phyloP scores from a whole-genome alignment of 768 basidiomycete species.

The Collybiopsis luxurians region DNA sequence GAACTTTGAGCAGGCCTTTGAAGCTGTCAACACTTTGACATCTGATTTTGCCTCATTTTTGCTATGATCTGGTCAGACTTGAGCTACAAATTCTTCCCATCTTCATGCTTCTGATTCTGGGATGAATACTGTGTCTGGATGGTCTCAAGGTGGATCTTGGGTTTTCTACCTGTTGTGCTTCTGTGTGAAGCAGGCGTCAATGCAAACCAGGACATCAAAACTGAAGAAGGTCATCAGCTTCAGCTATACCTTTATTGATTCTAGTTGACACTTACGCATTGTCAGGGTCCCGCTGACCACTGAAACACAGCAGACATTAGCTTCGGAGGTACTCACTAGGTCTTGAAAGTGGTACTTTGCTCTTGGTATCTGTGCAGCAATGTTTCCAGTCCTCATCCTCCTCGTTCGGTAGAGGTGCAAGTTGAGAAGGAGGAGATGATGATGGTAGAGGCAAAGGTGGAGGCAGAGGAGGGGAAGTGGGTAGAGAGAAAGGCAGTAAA shows the following conservation, averaged over 20 bases:
- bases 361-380: too few relatives aligned
- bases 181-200: too few relatives aligned
- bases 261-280: too few relatives aligned
- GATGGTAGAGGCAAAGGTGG: too few relatives aligned
- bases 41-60: background rate
- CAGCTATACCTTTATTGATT: too few relatives aligned
- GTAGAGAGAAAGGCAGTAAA: too few relatives aligned
- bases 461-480: too few relatives aligned
- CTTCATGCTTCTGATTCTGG: conserved; percentile 13
- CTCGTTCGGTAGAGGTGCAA: too few relatives aligned
- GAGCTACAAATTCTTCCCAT: conserved; percentile 19
- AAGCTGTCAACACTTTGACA: conserved; percentile 1
- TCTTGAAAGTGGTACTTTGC: background rate
- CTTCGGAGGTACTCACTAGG: conserved; percentile 21
- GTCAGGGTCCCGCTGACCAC: too few relatives aligned
- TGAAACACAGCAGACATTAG: conserved; percentile 26
- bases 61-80: background rate
- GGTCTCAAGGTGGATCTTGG: conserved; percentile 14
- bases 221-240: conserved; percentile 25
- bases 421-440: too few relatives aligned
- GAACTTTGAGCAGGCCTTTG: conserved; percentile 23
- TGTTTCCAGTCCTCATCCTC: too few relatives aligned
- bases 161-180: conserved; percentile 5
- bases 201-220: conserved; percentile 30
- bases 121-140: conserved; percentile 21